A percentile compares a stretch with the other conserved stretches of the same genome.
These are phyloP conservation scores for Alectoria sarmentosa DNA, from an alignment of 495 filamentous ascomycete species.

Conservation along the genomic window DNA sequence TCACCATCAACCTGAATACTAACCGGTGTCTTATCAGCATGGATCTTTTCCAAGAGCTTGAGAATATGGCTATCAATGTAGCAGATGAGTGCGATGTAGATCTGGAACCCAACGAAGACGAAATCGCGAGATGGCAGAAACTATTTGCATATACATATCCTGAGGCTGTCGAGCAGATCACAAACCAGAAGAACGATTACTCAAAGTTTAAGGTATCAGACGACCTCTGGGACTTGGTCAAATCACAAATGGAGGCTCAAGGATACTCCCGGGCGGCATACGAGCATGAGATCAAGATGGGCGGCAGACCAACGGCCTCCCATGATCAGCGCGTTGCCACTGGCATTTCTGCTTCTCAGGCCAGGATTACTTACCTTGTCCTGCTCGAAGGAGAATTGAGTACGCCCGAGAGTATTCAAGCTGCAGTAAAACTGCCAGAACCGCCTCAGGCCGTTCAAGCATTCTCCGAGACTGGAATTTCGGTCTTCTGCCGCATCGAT, in stretches of 20 bases:
- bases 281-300: slow-evolving; percentile 7
- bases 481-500: slow-evolving; percentile 25
- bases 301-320: neutral
- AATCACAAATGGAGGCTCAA: slow-evolving; percentile 6
- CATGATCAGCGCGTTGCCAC: too few species aligned
- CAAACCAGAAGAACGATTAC: neutral
- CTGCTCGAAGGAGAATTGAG: slow-evolving; percentile 27
- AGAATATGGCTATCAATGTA: slow-evolving; percentile 24
- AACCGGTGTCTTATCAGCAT: too few species aligned
- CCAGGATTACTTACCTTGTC: slow-evolving; percentile 27
- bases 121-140: neutral
- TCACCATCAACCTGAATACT: too few species aligned
- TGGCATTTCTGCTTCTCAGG: neutral
- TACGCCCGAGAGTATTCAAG: slow-evolving; percentile 20
- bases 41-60: slow-evolving; percentile 26
- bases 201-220: neutral
- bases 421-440: slow-evolving; percentile 14
- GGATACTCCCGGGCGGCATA: slow-evolving; percentile 22
- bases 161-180: neutral
- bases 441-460: slow-evolving; percentile 11
- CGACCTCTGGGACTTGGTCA: neutral
- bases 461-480: slow-evolving; percentile 20
- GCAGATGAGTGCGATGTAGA: slow-evolving; percentile 3
- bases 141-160: neutral
- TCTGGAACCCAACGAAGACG: neutral